Evolutionary conservation across 345 rosid species (phyloP).

Genomic region (Laguncularia racemosa): DNA sequence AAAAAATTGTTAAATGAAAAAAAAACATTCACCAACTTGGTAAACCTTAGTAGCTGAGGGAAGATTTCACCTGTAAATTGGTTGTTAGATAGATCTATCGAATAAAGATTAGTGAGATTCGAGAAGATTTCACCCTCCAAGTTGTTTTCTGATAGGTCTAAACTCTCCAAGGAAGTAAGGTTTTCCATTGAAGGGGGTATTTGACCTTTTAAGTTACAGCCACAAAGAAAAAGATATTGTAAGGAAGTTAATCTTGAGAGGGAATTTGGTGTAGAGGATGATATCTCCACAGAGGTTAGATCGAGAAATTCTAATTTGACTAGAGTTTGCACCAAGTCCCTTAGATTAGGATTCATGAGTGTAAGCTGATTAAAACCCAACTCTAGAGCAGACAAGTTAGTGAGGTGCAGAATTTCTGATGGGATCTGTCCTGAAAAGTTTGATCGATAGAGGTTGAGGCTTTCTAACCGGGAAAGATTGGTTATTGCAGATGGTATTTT

Average conservation of each 20-base stretch:
- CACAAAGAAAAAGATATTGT: not conserved
- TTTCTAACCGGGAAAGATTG: constrained; percentile 1
- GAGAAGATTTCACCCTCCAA: too few relatives aligned
- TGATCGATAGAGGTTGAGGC: constrained; percentile 11
- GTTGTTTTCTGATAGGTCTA: not conserved
- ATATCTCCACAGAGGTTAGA: not conserved
- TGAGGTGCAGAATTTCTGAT: not conserved
- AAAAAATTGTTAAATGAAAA: constrained; percentile 5
- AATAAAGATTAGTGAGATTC: not conserved
- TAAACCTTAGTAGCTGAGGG: constrained; percentile 4
- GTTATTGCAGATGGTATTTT: constrained; percentile 8
- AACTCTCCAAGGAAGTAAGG: not conserved
- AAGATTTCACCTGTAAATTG: not conserved
- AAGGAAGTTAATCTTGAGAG: not conserved
- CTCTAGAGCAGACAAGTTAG: constrained; percentile 1
- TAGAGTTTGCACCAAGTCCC: constrained; percentile 5
- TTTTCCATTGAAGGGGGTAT: constrained; percentile 5
- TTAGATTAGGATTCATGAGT: not conserved
- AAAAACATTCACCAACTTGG: not conserved
- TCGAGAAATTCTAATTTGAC: not conserved
- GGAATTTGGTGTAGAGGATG: not conserved
- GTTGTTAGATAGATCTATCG: not conserved
- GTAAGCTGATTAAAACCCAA: not conserved
- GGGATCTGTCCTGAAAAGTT: constrained; percentile 10
- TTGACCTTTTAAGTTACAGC: not conserved